Conservation (phyloP, 306 rosid genomes). For the Pterocarpus santalinus region DNA sequence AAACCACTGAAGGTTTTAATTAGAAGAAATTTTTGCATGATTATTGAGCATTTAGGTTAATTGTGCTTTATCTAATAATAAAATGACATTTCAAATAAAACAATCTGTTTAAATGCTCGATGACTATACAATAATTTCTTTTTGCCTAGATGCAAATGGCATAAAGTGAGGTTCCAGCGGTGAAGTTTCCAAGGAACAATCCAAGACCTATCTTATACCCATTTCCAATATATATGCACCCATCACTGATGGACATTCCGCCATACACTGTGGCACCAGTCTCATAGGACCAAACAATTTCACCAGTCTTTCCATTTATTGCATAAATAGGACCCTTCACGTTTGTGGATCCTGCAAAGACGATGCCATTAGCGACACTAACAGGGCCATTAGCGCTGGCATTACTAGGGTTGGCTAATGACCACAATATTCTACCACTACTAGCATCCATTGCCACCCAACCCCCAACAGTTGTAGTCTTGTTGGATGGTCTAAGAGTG, state of each 20-base stretch:
- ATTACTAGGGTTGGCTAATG: slow-evolving; percentile 51
- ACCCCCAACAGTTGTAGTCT: slow-evolving; percentile 56
- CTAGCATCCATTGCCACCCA: slow-evolving; percentile 75
- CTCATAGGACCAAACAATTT: slow-evolving; percentile 59
- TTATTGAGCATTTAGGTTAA: too few relatives aligned
- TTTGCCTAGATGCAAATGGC: slow-evolving; percentile 34
- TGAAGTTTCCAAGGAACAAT: not conserved
- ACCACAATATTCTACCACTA: slow-evolving; percentile 61
- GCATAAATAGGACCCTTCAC: slow-evolving; percentile 59
- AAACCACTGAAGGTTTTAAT: too few relatives aligned
- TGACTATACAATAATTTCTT: too few relatives aligned
- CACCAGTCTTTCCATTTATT: slow-evolving; percentile 54
- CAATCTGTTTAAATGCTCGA: too few relatives aligned
- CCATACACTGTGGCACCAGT: slow-evolving; percentile 62
- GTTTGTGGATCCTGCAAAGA: slow-evolving; percentile 65
- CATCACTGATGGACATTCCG: slow-evolving; percentile 66
- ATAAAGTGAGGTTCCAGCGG: slow-evolving; percentile 30
- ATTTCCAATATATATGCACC: slow-evolving; percentile 67
- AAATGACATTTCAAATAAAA: too few relatives aligned
- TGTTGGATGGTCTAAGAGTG: slow-evolving; percentile 58
- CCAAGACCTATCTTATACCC: slow-evolving; percentile 48
- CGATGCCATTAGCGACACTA: slow-evolving; percentile 64
- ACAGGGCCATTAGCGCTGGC: slow-evolving; percentile 59
- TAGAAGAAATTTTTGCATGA: too few relatives aligned
- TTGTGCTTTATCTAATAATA: too few relatives aligned